A percentile compares a stretch with the other conserved stretches of the same genome.
Evolutionary conservation across 2,329 filamentous ascomycete genomes (phyloP).

Genomic region (Diaporthe sp.): DNA sequence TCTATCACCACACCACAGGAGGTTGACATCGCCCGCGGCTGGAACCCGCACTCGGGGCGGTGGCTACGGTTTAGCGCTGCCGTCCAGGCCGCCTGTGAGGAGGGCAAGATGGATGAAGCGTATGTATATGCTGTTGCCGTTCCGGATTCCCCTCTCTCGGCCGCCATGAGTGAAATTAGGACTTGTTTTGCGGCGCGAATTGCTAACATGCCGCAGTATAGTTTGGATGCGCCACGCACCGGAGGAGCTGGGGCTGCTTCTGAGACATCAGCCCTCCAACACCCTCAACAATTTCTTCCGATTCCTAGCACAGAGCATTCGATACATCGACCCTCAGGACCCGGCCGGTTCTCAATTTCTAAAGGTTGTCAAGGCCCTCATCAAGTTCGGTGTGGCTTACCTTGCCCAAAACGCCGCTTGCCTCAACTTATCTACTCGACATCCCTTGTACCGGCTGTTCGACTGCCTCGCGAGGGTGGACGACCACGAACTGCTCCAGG

Average conservation of each 20-base stretch:
- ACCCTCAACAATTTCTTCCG: conserved; percentile 3
- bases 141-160: too few species aligned
- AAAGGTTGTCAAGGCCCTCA: background rate
- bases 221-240: background rate
- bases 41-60: background rate
- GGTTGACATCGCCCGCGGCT: background rate
- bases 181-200: background rate
- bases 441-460: background rate
- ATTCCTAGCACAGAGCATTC: conserved; percentile 4
- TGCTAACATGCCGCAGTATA: background rate
- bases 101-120: conserved; percentile 3
- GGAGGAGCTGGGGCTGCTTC: conserved; percentile 1
- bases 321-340: background rate
- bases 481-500: conserved; percentile 8
- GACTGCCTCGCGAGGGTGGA: background rate
- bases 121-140: background rate
- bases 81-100: background rate
- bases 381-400: background rate
- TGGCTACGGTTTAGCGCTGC: conserved; percentile 6
- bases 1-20: background rate
- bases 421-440: background rate
- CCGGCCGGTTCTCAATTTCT: background rate
- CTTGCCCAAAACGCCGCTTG: background rate
- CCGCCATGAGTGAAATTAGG: background rate
- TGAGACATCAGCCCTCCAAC: background rate